Evolutionary conservation across 1,284 basidiomycete genomes (phyloP).

Genomic region (Melampsora americana): DNA sequence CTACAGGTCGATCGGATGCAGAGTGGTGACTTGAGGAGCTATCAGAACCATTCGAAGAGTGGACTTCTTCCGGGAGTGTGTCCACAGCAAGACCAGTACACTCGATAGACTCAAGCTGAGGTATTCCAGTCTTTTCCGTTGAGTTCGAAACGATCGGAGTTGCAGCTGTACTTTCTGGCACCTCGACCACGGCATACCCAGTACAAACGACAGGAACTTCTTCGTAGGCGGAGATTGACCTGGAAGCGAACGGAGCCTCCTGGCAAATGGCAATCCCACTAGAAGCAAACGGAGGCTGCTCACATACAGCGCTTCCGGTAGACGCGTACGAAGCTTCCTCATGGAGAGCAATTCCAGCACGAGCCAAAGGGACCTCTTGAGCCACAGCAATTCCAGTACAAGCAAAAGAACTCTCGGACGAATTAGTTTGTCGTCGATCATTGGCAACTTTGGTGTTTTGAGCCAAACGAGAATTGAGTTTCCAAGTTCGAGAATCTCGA

Average conservation of each 20-base stretch:
- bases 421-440: too few relatives aligned
- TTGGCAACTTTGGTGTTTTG: too few relatives aligned
- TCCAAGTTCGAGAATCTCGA: constrained; percentile 53
- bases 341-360: too few relatives aligned
- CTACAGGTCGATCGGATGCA: too few relatives aligned
- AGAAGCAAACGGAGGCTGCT: not conserved
- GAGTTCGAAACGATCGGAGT: not conserved
- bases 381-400: not conserved
- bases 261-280: too few relatives aligned
- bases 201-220: not conserved
- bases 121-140: too few relatives aligned
- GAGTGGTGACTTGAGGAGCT: too few relatives aligned
- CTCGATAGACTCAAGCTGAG: too few relatives aligned
- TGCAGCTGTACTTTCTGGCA: not conserved
- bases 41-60: too few relatives aligned
- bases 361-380: not conserved
- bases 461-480: constrained; percentile 1
- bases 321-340: not conserved
- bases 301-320: not conserved
- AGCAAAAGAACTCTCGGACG: not conserved
- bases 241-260: not conserved
- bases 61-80: too few relatives aligned
- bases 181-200: not conserved
- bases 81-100: not conserved
- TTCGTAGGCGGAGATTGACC: not conserved